A percentile compares a stretch with the other conserved stretches of the same genome.
phyloP scores from a whole-genome alignment of 331 rosid species.

The Saraca asoca region DNA sequence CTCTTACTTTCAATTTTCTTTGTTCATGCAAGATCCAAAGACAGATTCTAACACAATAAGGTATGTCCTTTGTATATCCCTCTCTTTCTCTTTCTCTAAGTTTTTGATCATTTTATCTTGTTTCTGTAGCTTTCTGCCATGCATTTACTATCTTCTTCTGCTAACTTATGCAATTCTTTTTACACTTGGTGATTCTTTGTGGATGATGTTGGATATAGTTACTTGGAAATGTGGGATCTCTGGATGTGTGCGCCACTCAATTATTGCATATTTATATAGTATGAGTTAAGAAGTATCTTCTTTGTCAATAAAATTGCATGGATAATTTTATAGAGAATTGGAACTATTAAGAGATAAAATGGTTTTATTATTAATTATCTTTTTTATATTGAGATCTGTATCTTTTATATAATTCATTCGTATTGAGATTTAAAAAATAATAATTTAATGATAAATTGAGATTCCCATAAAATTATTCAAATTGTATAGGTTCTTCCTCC shows the following conservation, averaged over 20 bases:
- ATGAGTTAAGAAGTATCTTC: too few relatives aligned
- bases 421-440: too few relatives aligned
- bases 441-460: too few relatives aligned
- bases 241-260: neutral
- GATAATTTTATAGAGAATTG: too few relatives aligned
- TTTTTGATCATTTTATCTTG: neutral
- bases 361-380: too few relatives aligned
- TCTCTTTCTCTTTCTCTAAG: slow-evolving; percentile 25
- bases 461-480: too few relatives aligned
- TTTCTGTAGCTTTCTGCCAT: neutral
- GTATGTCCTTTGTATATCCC: slow-evolving; percentile 40
- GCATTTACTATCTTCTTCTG: neutral
- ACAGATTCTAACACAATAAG: slow-evolving; percentile 61
- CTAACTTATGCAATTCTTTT: neutral
- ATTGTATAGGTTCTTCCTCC: neutral
- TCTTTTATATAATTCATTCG: too few relatives aligned
- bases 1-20: slow-evolving; percentile 44
- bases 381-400: too few relatives aligned
- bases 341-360: too few relatives aligned
- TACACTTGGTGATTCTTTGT: too few relatives aligned
- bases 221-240: neutral
- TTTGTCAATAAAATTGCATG: too few relatives aligned
- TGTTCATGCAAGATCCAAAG: slow-evolving; percentile 93
- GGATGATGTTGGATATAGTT: too few relatives aligned
- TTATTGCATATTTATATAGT: neutral